Base-by-base conservation (phyloP, 805 yeast genomes). In the Phaffomyces thermotolerans region DNA sequence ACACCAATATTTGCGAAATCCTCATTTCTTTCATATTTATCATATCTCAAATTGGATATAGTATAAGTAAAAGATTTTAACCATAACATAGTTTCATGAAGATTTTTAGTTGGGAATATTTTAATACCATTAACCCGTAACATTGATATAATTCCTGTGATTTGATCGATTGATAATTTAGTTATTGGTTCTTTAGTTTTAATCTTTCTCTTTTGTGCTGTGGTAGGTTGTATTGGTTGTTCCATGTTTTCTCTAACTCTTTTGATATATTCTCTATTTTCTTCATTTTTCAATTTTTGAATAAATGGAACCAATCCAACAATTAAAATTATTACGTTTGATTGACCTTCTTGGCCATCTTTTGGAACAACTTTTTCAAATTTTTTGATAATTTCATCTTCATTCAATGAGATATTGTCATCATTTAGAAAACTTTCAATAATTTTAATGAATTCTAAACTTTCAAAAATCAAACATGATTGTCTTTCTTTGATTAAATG, bases 61-160 rank as follows among this genome's bases (percentile, higher is more conserved):
- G 87, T 69, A 50, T 78, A 74, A 0, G 84, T 65, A 48, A 81
- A 70, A 14, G 81, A 72, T 37, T 67, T 72, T 14, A 81, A 54
- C 79, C 86, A 79, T 4, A 63, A 68, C 1, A 68, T 43, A 1
- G 74, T 60, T 40, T 79, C 85, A 38, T 59, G 67, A 7, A 56
- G 54, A 37, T 67, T 75, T 60, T 66, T 69, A 2, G 74, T 68
- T 14, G 71, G 73, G 51, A 79, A 78, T 1, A 79, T 56, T 48
- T 77, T 78, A 18, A 76, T 58, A 4, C 72, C 71, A 29, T 65
- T 52, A 7, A 80, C 60, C 56, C 79, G 80, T 8, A 74, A 59
- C 32, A 67, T 66, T 13, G 71, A 59, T 1, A 79, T 46, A 6
- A 69, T 53, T 13, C 60, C 56, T 41, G 71, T 75, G 12, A 74